Evolutionary conservation across 352 stramenopile species (phyloP), one percentile per base, ranked within the genome.

Genomic region (Paralagenidium karlingii): DNA sequence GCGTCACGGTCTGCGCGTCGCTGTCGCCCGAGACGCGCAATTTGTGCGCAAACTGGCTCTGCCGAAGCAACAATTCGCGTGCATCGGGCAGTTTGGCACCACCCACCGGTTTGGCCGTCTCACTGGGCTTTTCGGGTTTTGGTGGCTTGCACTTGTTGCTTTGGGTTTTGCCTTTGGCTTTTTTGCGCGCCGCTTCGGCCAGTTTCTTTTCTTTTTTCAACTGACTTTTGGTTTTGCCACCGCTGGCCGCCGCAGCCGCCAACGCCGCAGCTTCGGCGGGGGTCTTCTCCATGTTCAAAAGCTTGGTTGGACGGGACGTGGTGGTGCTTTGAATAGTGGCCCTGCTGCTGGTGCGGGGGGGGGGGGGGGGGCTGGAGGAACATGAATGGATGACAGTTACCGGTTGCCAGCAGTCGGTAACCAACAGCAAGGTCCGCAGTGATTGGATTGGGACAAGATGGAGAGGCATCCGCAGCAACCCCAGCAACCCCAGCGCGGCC

Each of bases 121-220:
- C 74, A 2, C 63, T 82, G 13, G 75, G 63, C 45, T 87, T 85
- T 25, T 52, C 45, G 0, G 54, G 43, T 51, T 78, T 63, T 65
- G 46, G 61, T 43, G 25, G 59, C 55, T 16, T 55, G 46, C 45
- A 68, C 60, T 30, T 40, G 26, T 41, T 61, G 56, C 44, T 73
- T 50, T 16, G 53, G 49, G 4, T 76, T 75, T 20, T 45, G 21
- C 43, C 40, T 13, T 47, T 55, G 26, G 60, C 47, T 43, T 81
- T 77, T 45, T 78, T 71, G 38, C 65, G 60, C n/a, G 63, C 66
- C 21, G 62, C 60, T 36, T 87, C 71, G 0, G 69, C 74, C 18
- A 84, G 43, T 43, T 91, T 91, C 60, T 88, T 91, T 50, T 91
- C 71, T 53, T 91, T 88, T 53, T 91, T 91, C 18, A 91, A 48